Conservation (phyloP, 2,329 filamentous ascomycete species). For the Stenocarpella maydis region DNA sequence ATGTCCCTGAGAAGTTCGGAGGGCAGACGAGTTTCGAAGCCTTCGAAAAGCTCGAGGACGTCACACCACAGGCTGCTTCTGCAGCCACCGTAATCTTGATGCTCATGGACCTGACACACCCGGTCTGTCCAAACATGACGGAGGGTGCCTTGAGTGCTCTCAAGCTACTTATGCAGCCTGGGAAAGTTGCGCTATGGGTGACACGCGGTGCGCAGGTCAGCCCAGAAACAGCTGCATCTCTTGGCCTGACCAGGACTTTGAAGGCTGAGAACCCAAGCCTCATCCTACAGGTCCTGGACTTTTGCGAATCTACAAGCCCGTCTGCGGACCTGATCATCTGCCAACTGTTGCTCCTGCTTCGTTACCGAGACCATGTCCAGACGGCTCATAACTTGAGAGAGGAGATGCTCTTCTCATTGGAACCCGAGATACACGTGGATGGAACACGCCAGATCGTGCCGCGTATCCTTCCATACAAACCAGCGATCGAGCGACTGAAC, state of each 20-base stretch:
- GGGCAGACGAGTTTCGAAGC: constrained; percentile 28
- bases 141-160: constrained; percentile 41
- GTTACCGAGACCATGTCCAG: not conserved
- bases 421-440: constrained; percentile 51
- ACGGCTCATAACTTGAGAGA: not conserved
- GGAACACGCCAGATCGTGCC: constrained; percentile 46
- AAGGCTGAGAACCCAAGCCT: constrained; percentile 45
- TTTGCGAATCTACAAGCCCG: constrained; percentile 36
- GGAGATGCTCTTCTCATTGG: constrained; percentile 41
- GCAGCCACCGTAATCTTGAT: constrained; percentile 46
- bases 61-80: constrained; percentile 37
- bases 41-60: constrained; percentile 41
- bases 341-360: not conserved
- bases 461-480: constrained; percentile 49
- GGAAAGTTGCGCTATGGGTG: constrained; percentile 45
- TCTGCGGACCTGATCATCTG: not conserved
- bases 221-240: constrained; percentile 43
- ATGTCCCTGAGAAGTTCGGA: too few species aligned
- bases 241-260: constrained; percentile 45
- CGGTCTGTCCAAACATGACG: constrained; percentile 47
- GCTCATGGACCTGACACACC: constrained; percentile 47
- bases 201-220: constrained; percentile 39
- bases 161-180: constrained; percentile 40
- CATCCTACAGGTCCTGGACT: constrained; percentile 44
- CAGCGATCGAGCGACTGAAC: constrained; percentile 50